A percentile compares a stretch with the other conserved stretches of the same genome.
Evolutionary conservation across 1,139 yeast genomes (phyloP).

Genomic region (Kurtzmaniella quercitrusa): DNA sequence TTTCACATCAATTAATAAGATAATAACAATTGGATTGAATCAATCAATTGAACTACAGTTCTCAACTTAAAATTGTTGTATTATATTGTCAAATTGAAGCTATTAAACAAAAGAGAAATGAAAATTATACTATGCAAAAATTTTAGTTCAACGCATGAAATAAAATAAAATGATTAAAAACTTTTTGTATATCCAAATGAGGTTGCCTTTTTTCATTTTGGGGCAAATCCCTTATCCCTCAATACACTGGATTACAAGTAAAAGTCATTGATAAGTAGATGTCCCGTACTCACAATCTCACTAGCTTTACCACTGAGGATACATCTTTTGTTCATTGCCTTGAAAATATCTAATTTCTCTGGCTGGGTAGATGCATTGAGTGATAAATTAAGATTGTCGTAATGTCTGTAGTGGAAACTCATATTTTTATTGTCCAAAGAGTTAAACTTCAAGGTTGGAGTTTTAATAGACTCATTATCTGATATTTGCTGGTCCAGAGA

Average conservation of each 20-base stretch:
- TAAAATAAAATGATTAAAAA: not conserved
- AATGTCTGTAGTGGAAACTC: conserved; percentile 43
- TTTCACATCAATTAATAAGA: no score
- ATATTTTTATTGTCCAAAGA: conserved; percentile 24
- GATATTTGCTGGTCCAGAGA: conserved; percentile 3
- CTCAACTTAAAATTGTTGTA: not conserved
- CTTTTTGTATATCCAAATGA: not conserved
- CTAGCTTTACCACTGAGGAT: conserved; percentile 49
- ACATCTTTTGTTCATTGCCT: conserved; percentile 41
- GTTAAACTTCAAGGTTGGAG: conserved; percentile 6
- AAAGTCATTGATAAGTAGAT: conserved; percentile 45
- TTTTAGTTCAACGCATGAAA: conserved; percentile 1
- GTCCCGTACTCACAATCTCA: conserved; percentile 52
- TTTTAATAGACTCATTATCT: conserved; percentile 1
- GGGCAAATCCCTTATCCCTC: not conserved
- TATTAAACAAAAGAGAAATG: conserved; percentile 1
- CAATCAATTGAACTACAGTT: not conserved
- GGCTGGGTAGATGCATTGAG: conserved; percentile 19
- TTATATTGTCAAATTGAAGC: not conserved
- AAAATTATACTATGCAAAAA: not conserved
- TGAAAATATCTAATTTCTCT: conserved; percentile 23
- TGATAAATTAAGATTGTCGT: conserved; percentile 42
- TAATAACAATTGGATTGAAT: not conserved
- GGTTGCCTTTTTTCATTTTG: not conserved
- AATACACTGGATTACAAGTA: conserved; percentile 22